Base-by-base conservation (phyloP, 257 asterid genomes). In the Haberlea rhodopensis region DNA sequence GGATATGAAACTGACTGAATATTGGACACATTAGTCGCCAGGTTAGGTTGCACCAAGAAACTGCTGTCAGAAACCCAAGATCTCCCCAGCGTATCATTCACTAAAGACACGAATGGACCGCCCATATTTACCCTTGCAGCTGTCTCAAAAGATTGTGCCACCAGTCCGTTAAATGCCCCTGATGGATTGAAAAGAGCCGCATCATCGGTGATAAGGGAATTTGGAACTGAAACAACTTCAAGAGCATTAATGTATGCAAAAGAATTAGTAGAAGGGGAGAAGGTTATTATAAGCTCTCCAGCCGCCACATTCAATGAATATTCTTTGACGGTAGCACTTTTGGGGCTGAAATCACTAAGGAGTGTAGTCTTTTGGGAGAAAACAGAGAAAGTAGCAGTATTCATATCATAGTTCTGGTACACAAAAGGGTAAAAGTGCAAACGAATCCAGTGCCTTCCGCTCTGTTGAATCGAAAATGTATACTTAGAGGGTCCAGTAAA, bases 41-140 rank as follows among this genome's bases (percentile, higher is more conserved):
- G 49, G 19, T 68, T 57, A 0, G 76, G 68, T 11, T 78, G 56
- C 19, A 71, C 3, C 72, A 87, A 63, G 71, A 69, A 82, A 21
- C 9, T 22, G 8, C 48, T 32, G 73, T 87, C 97, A 3, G 89
- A 43, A 60, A 63, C 77, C 97, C 97, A 87, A 40, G 76, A 75
- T 40, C 96, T 64, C 65, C 96, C 85, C 48, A 90, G 76, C 0
- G 89, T 82, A 74, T 90, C 96, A 46, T 88, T 86, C 28, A 46
- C 70, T 16, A 63, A 51, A 0, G 92, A 63, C 31, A 90, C 86
- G 0, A 76, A 7, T 8, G 89, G 78, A 5, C 96, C 96, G 5
- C 96, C 96, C 97, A 90, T 87, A 52, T 90, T 90, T 18, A 90
- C 88, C 79, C 95, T 76, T 20, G 72, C 67, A 53, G 84, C 85